Conservation (phyloP, 352 stramenopile species). For the Phytopythium mirpurense region DNA sequence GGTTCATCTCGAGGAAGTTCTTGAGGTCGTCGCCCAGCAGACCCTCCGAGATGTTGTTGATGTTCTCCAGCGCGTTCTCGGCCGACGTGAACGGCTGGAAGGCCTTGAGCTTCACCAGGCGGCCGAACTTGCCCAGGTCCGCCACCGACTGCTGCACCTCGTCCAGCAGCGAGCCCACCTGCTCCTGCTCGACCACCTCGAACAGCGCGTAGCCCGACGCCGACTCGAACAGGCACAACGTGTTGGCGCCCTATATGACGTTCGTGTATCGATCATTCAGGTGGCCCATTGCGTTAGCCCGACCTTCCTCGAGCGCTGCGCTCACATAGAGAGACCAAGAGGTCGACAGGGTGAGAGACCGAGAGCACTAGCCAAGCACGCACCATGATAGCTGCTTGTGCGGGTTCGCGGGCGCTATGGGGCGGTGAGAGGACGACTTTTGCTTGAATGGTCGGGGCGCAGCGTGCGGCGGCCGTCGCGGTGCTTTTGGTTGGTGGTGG, state of each 20-base stretch:
- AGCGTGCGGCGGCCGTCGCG: not conserved
- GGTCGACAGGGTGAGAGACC: not conserved
- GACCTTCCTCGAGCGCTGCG: no score
- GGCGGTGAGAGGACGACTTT: not conserved
- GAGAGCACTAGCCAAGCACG: not conserved
- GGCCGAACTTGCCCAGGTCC: constrained; percentile 94
- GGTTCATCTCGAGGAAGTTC: constrained; percentile 99
- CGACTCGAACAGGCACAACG: constrained; percentile 96
- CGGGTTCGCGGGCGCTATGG: no score
- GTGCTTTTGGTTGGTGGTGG: constrained; percentile 1
- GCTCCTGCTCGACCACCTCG: constrained; percentile 97
- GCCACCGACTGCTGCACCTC: constrained; percentile 91
- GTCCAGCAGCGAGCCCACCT: constrained; percentile 89
- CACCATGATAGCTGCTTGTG: not conserved
- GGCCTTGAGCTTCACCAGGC: constrained; percentile 98
- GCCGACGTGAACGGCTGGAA: constrained; percentile 99
- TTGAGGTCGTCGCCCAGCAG: constrained; percentile 92
- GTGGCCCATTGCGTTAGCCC: no score
- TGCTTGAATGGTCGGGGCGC: constrained; percentile 6
- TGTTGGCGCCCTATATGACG: constrained; percentile 48
- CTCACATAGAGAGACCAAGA: not conserved
- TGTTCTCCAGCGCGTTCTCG: constrained; percentile 99
- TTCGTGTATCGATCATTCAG: no score
- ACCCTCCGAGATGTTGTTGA: constrained; percentile 97
- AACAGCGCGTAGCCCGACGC: constrained; percentile 98